Base-by-base conservation (phyloP, 768 basidiomycete genomes). In the Tricholoma saponaceum region DNA sequence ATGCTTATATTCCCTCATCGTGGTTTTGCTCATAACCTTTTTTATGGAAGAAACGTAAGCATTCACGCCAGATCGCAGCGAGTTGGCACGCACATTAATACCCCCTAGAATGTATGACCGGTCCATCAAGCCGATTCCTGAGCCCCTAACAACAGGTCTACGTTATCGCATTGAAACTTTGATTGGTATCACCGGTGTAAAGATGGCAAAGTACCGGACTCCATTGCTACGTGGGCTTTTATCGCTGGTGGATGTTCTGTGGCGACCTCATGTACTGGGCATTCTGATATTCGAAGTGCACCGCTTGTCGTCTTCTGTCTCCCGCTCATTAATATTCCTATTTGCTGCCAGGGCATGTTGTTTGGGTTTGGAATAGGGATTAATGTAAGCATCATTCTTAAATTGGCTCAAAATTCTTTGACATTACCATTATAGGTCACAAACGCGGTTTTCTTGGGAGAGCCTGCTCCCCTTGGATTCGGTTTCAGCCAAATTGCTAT, bases 321-420 rank as follows among this genome's bases (percentile, higher is more conserved):
- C 51, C 22, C 28, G n/a, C 28, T n/a, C 37, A n/a, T 52, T 50
- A 46, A 30, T 16, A 16, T 43, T 55, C 3, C 37, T 1, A 10
- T 22, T 7, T n/a, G 9, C 1, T 32, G 46, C 49, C 13, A 81
- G 80, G 83, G 77, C 5, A 64, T 82, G 49, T 65, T 84, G 0
- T 88, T 89, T 64, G 87, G 86, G 0, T 87, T 87, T 66, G 70
- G 77, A 14, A 85, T 86, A 54, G 84, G 86, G 32, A 82, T 85
- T 52, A 85, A 85, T 61, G 82, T 82, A 51, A 44, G 75, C 55
- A n/a, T 2, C 6, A 37, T 13, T 35, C 13, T 43, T 30, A 18
- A 1, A 13, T 46, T 8, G 23, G 18, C 2, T 13, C n/a, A 18
- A 30, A 16, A 32, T 25, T 28, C 3, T 22, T 25, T 55, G 33